Evolutionary conservation across 176 grass and related monocot species (phyloP).

Genomic region (Zea mays): DNA sequence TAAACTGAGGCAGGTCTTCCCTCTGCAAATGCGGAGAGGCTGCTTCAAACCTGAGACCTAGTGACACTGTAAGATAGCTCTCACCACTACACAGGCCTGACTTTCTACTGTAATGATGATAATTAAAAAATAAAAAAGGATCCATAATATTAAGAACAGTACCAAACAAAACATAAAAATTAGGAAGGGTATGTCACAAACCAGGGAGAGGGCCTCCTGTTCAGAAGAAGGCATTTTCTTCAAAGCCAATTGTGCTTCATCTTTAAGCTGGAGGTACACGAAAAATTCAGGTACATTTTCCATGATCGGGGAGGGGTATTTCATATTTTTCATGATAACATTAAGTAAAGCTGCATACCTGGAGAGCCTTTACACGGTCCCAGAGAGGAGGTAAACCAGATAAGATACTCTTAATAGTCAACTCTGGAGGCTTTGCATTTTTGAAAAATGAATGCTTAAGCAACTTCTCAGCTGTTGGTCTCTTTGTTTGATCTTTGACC

Average conservation of each 20-base stretch:
- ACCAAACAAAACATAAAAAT: conserved; percentile 32
- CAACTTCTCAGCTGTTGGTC: conserved; percentile 91
- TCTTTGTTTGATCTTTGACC: conserved; percentile 99
- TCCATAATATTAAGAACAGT: neutral
- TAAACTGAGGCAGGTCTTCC: no score
- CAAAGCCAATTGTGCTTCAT: conserved; percentile 94
- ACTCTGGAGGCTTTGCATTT: conserved; percentile 82
- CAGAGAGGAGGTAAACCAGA: conserved; percentile 84
- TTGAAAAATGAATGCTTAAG: conserved; percentile 98
- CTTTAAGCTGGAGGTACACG: conserved; percentile 77
- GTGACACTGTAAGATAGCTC: no score
- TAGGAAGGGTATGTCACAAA: conserved; percentile 44
- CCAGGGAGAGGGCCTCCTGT: conserved; percentile 93
- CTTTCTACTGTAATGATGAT: neutral
- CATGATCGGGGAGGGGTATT: conserved; percentile 25
- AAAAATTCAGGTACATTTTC: conserved; percentile 36
- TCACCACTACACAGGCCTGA: no score
- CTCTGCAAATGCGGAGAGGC: no score
- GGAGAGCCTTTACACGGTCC: conserved; percentile 96
- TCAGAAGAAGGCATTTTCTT: conserved; percentile 99
- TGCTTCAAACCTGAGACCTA: no score
- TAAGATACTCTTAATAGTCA: conserved; percentile 78
- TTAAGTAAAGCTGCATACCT: conserved; percentile 47
- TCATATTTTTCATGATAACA: conserved; percentile 14
- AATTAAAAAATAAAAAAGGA: conserved; percentile 20